Percentiles rank a stretch among this genome's conserved stretches.
phyloP scores from a whole-genome alignment of 2,329 filamentous ascomycete species.

The Colletotrichum tropicicola region DNA sequence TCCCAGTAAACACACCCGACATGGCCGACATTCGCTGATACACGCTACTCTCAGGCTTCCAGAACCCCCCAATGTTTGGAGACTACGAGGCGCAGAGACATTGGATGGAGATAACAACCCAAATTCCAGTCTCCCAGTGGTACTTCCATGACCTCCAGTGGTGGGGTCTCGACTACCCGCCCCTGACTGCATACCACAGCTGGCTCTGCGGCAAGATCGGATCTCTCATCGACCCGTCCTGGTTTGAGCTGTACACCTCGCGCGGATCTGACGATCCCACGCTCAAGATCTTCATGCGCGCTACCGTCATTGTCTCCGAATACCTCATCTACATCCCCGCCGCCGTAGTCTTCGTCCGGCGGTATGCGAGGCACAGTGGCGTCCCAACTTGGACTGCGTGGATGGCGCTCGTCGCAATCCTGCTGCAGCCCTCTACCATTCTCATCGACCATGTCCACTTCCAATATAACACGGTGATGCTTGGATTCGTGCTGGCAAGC shows the following conservation, averaged over 20 bases:
- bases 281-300: conserved; percentile 96
- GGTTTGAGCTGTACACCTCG: conserved; percentile 88
- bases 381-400: conserved; percentile 85
- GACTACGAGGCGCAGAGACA: conserved; percentile 98
- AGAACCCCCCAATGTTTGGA: conserved; percentile 88
- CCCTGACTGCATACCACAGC: conserved; percentile 97
- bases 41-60: conserved; percentile 65
- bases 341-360: conserved; percentile 83
- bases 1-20: background rate
- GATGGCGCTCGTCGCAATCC: conserved; percentile 85
- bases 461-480: conserved; percentile 99
- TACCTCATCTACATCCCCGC: conserved; percentile 91
- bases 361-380: conserved; percentile 78
- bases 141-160: conserved; percentile 97
- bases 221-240: conserved; percentile 77
- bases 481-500: conserved; percentile 86
- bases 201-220: conserved; percentile 94
- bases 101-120: conserved; percentile 97
- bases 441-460: conserved; percentile 96
- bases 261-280: conserved; percentile 81
- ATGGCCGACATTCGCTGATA: background rate
- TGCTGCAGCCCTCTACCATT: conserved; percentile 91
- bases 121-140: conserved; percentile 93
- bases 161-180: conserved; percentile 98
- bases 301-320: conserved; percentile 89